Percentiles rank a stretch among this genome's conserved stretches.
These are phyloP conservation scores for Megacollybia marginata DNA, from an alignment of 768 basidiomycete species.

Conservation along the genomic window DNA sequence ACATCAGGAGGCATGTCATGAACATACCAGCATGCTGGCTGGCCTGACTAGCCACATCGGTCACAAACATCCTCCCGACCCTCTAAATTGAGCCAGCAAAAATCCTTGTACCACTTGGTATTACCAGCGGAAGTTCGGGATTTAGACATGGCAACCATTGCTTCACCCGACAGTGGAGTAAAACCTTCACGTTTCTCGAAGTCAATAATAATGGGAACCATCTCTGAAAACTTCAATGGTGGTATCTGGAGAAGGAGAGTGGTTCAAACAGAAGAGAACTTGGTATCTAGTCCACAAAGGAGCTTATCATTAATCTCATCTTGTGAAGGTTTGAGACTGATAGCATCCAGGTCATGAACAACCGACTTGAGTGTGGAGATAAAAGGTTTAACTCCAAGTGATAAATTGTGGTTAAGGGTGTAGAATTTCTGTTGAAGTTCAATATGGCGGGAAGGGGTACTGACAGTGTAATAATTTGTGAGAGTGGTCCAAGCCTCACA, in stretches of 20 bases:
- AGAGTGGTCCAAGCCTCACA: background rate
- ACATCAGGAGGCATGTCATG: slow-evolving; percentile 3
- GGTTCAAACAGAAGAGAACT: background rate
- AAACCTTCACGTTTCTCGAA: background rate
- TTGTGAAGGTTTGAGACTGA: background rate
- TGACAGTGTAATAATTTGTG: background rate
- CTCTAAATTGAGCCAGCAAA: slow-evolving; percentile 1
- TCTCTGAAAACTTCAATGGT: background rate
- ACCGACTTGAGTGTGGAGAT: background rate
- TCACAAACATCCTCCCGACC: slow-evolving; percentile 1
- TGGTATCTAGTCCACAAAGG: background rate
- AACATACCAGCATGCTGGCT: slow-evolving; percentile 3
- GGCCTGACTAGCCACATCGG: slow-evolving; percentile 3
- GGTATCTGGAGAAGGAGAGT: background rate
- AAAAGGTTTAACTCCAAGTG: background rate
- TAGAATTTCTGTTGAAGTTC: background rate
- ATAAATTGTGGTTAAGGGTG: background rate
- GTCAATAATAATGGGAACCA: background rate
- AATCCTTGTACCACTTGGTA: background rate
- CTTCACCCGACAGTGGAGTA: too few species aligned
- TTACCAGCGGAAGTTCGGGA: background rate
- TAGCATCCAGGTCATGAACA: background rate
- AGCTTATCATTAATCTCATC: background rate
- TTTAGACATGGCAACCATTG: too few species aligned
- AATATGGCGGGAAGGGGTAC: background rate